Evolutionary conservation across 2,329 filamentous ascomycete species (phyloP), one percentile per base, ranked within the genome.

Genomic region (Colletotrichum chrysophilum): DNA sequence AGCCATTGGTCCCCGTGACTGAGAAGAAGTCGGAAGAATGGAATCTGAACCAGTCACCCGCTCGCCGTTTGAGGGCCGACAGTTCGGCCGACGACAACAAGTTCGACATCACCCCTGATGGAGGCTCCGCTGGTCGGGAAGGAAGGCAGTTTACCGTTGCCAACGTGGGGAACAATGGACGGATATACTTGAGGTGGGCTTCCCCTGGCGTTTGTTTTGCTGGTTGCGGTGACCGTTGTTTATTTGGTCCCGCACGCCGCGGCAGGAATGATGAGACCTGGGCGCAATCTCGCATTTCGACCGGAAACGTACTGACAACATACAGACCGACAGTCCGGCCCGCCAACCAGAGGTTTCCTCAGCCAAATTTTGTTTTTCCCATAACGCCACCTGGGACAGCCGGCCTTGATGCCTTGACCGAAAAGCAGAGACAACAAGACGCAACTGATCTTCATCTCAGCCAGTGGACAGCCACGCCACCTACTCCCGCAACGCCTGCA

Each of bases 91-190:
- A 93, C 70, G 80, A 87, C 13, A 91, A 88, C 13, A 91, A 88
- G 80, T 87, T 86, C 79, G 90, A 92, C 70, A 86, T 92, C 73
- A 85, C 88, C n/a, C 88, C 90, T 13, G 93, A 95, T 80, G 90
- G 90, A 74, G 85, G 88, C 73, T 91, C 92, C 62, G 90, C 88
- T 70, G 89, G 91, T 38, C 89, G 93, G 75, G 91, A 93, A 82
- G 93, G 92, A 65, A 90, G 93, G 70, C 92, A 95, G 80, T 96
- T 96, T 82, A 93, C 94, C 3, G 94, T 96, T 70, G 92, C 93
- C 66, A 96, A 96, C 83, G 94, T 96, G 75, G 94, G 94, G 28
- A 94, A 95, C 82, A 95, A 96, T 84, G 94, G 94, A 52, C 92
- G 93, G 82, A 95, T 96, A 84, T 96, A 95, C 84, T 83, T 96